Evolutionary conservation across 2,329 filamentous ascomycete genomes (phyloP).

Genomic region (Thielaviopsis ethacetica): DNA sequence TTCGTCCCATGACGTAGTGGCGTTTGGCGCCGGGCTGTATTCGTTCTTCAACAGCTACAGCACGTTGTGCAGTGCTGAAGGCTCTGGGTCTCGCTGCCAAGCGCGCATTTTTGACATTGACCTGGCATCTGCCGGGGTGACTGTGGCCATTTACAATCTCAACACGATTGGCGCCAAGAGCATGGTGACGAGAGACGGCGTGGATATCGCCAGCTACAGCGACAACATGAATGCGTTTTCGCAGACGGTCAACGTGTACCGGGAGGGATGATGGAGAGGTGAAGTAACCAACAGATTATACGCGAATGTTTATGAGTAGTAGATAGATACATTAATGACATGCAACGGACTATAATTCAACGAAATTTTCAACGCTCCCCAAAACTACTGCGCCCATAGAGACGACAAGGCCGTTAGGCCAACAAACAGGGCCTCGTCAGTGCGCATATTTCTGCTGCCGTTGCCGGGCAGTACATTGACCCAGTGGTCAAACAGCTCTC

Average conservation of each 20-base stretch:
- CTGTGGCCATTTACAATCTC: slow-evolving; percentile 26
- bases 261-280: slow-evolving; percentile 3
- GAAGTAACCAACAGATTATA: slow-evolving; percentile 11
- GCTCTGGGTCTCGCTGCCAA: slow-evolving; percentile 29
- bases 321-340: slow-evolving; percentile 2
- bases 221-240: slow-evolving; percentile 26
- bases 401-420: slow-evolving; percentile 52
- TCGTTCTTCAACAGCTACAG: slow-evolving; percentile 52
- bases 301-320: neutral
- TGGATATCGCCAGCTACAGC: slow-evolving; percentile 20
- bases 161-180: slow-evolving; percentile 27
- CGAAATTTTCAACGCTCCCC: neutral
- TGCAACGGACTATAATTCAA: neutral
- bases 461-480: slow-evolving; percentile 66
- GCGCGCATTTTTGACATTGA: slow-evolving; percentile 23
- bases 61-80: slow-evolving; percentile 27
- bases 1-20: slow-evolving; percentile 34
- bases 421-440: slow-evolving; percentile 70
- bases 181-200: slow-evolving; percentile 24
- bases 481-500: slow-evolving; percentile 69
- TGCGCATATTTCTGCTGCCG: slow-evolving; percentile 66
- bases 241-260: slow-evolving; percentile 21
- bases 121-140: slow-evolving; percentile 10
- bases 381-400: slow-evolving; percentile 26
- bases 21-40: slow-evolving; percentile 51